Percentiles rank a stretch among this genome's conserved stretches.
phyloP scores from a whole-genome alignment of 495 filamentous ascomycete genomes.

The Penicillium bovifimosum region DNA sequence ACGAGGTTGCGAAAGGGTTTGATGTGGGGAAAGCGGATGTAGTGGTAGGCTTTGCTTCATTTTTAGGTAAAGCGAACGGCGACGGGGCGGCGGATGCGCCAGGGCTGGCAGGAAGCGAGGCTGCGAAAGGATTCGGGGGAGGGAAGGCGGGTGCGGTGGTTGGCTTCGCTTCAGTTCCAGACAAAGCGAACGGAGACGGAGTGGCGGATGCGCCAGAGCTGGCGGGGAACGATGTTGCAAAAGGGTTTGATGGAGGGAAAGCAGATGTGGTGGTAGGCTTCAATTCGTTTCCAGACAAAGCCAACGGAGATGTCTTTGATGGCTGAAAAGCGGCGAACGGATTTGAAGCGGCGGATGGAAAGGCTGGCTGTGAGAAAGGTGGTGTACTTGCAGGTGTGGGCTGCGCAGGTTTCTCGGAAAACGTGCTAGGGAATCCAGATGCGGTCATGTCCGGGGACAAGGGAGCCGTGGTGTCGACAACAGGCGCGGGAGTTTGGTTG shows the following conservation, averaged over 20 bases:
- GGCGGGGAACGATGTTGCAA: neutral
- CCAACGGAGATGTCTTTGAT: neutral
- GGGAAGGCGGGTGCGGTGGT: neutral
- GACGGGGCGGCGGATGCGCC: neutral
- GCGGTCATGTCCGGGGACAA: neutral
- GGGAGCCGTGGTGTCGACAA: slow-evolving; percentile 3
- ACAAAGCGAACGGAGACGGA: neutral
- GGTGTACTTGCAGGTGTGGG: neutral
- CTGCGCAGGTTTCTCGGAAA: slow-evolving; percentile 13
- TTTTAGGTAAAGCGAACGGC: no score
- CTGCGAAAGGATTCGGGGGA: slow-evolving; percentile 19
- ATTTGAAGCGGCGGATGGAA: slow-evolving; percentile 4
- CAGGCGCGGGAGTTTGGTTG: slow-evolving; percentile 20
- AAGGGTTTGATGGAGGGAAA: neutral
- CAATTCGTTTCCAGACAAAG: no score
- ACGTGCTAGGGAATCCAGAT: slow-evolving; percentile 1
- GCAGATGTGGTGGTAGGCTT: no score
- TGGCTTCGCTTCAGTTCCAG: neutral
- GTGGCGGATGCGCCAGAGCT: no score
- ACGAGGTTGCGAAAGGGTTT: neutral
- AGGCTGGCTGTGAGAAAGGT: slow-evolving; percentile 8
- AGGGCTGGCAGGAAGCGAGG: neutral
- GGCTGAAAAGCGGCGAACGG: slow-evolving; percentile 18
- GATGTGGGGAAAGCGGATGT: no score
- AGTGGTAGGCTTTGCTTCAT: no score